Conservation (phyloP, 805 yeast species). For the Hanseniaspora hatyaiensis region DNA sequence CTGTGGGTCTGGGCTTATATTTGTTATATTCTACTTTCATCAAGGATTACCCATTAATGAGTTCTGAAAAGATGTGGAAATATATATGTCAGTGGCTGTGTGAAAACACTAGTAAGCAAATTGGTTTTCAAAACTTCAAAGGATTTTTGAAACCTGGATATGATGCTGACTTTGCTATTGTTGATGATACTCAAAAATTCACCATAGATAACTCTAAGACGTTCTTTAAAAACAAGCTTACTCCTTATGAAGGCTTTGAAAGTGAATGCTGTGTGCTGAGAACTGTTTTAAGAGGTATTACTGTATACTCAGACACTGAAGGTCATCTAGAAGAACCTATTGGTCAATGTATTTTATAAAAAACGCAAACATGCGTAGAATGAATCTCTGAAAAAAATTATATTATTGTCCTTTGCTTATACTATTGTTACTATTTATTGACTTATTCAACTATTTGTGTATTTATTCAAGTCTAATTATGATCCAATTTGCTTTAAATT, state of each 20-base stretch:
- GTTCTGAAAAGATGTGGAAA: neutral
- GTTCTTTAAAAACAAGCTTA: conserved; percentile 72
- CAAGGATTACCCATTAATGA: neutral
- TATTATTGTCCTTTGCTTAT: neutral
- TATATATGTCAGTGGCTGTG: conserved; percentile 70
- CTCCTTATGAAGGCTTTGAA: conserved; percentile 68
- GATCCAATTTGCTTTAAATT: too few species aligned
- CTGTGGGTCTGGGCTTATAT: conserved; percentile 84
- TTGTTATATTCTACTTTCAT: conserved; percentile 54
- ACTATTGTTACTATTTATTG: too few species aligned
- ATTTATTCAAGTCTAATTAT: too few species aligned
- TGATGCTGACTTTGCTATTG: conserved; percentile 81
- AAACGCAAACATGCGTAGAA: too few species aligned
- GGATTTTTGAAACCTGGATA: conserved; percentile 63
- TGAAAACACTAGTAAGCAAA: conserved; percentile 72
- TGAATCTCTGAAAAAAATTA: conserved; percentile 34
- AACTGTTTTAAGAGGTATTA: conserved; percentile 66
- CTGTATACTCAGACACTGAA: conserved; percentile 40
- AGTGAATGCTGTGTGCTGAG: conserved; percentile 65
- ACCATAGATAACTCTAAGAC: conserved; percentile 44
- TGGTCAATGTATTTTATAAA: conserved; percentile 49
- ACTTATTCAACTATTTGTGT: too few species aligned
- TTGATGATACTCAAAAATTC: conserved; percentile 51
- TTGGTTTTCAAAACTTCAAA: conserved; percentile 60
- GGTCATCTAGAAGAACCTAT: conserved; percentile 48